These are phyloP conservation scores for Acanthamoeba royreba DNA, from an alignment of 208 protist genomes.

Conservation along the genomic window DNA sequence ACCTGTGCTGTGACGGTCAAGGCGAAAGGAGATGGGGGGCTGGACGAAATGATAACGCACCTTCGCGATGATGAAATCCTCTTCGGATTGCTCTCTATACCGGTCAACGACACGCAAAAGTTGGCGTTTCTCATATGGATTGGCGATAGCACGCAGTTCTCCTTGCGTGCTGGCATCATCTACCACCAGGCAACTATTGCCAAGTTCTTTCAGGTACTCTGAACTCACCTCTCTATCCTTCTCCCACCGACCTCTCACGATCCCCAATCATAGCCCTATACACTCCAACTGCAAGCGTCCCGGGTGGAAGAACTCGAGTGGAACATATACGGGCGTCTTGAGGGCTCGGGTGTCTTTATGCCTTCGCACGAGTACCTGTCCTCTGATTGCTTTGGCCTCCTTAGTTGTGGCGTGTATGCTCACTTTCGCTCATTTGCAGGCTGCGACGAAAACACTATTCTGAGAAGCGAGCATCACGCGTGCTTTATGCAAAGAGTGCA, in stretches of 20 bases:
- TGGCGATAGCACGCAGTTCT: background rate
- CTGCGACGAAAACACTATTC: background rate
- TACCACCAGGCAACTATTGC: background rate
- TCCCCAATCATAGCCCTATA: too few relatives aligned
- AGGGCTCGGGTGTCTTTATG: background rate
- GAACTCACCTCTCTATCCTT: too few relatives aligned
- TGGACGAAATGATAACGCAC: background rate
- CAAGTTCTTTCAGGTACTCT: background rate
- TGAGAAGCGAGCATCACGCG: background rate
- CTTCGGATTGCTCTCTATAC: background rate
- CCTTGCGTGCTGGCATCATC: conserved; percentile 1
- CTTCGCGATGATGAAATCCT: background rate
- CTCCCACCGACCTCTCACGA: too few relatives aligned
- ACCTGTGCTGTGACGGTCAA: background rate
- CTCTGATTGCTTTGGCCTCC: background rate
- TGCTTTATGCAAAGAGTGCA: background rate
- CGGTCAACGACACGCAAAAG: background rate
- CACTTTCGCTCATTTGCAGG: too few relatives aligned
- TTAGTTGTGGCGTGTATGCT: too few relatives aligned
- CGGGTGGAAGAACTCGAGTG: background rate
- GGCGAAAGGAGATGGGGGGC: background rate
- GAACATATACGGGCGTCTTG: background rate
- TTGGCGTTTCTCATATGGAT: conserved; percentile 19
- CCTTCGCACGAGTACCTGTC: background rate
- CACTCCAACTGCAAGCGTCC: background rate